These are phyloP conservation scores for Solioccasus polychromus DNA, from an alignment of 768 basidiomycete species.

Conservation along the genomic window DNA sequence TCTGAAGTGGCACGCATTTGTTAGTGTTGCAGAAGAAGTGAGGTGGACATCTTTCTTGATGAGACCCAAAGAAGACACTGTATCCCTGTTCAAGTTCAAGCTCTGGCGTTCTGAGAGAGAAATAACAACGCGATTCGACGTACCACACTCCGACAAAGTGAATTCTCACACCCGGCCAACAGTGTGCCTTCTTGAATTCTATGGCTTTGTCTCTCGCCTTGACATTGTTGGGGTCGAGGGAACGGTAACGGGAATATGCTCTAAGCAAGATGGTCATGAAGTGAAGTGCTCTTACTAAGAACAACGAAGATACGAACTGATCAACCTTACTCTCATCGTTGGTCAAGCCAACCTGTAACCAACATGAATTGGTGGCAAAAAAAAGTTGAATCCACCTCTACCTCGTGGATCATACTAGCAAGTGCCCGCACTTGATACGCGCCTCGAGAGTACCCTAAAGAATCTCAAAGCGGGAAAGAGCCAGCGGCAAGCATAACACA, in stretches of 20 bases:
- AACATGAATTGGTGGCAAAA: too few relatives aligned
- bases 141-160: constrained; percentile 38
- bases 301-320: too few relatives aligned
- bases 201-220: constrained; percentile 4
- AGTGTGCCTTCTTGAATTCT: constrained; percentile 30
- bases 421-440: too few relatives aligned
- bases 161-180: constrained; percentile 19
- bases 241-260: background rate
- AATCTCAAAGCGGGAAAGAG: too few relatives aligned
- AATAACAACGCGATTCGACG: background rate
- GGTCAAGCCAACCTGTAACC: too few relatives aligned
- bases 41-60: constrained; percentile 3
- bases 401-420: too few relatives aligned
- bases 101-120: background rate
- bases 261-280: too few relatives aligned
- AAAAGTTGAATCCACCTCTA: too few relatives aligned
- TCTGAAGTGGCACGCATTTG: constrained; percentile 12
- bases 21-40: constrained; percentile 5
- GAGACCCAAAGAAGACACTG: constrained; percentile 11
- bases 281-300: too few relatives aligned
- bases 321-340: too few relatives aligned
- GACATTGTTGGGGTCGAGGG: constrained; percentile 27
- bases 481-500: too few relatives aligned
- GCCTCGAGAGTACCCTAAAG: too few relatives aligned
- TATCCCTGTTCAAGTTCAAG: constrained; percentile 7